phyloP scores from a whole-genome alignment of 495 filamentous ascomycete genomes.

The Talaromyces wortmannii region DNA sequence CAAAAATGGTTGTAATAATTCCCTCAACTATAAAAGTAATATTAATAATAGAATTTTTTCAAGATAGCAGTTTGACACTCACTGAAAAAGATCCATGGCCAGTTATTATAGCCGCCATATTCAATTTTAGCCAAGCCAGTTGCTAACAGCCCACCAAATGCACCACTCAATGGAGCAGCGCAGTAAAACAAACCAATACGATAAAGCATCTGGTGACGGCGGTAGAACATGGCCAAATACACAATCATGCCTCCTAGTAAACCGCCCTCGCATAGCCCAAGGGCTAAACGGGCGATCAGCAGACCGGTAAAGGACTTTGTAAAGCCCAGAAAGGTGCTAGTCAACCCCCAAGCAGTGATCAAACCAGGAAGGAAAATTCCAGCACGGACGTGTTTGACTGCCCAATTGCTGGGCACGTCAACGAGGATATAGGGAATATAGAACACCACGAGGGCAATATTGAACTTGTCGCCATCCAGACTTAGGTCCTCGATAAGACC shows the following conservation, averaged over 20 bases:
- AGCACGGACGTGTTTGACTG: conserved; percentile 27
- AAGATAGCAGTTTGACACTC: conserved; percentile 7
- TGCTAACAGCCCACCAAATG: conserved; percentile 63
- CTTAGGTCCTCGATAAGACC: conserved; percentile 18
- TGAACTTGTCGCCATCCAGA: conserved; percentile 14
- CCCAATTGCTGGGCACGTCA: conserved; percentile 39
- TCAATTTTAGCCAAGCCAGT: conserved; percentile 44
- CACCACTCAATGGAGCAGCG: conserved; percentile 61
- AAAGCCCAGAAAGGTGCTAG: conserved; percentile 27
- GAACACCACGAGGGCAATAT: conserved; percentile 18
- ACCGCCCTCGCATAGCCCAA: conserved; percentile 34
- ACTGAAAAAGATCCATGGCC: conserved; percentile 69
- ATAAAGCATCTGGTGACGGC: conserved; percentile 60
- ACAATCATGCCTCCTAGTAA: conserved; percentile 44
- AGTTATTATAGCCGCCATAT: conserved; percentile 35
- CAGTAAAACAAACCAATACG: conserved; percentile 43
- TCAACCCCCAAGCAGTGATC: conserved; percentile 28
- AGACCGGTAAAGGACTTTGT: conserved; percentile 28
- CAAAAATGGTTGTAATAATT: conserved; percentile 56
- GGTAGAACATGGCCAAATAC: conserved; percentile 65
- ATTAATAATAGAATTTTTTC: too few relatives aligned
- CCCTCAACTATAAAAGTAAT: conserved; percentile 53
- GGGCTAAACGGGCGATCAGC: conserved; percentile 27
- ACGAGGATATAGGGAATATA: conserved; percentile 33
- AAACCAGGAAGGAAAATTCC: conserved; percentile 13